Evolutionary conservation across 2,329 filamentous ascomycete species (phyloP).

Genomic region (Scortechinia acanthostroma): DNA sequence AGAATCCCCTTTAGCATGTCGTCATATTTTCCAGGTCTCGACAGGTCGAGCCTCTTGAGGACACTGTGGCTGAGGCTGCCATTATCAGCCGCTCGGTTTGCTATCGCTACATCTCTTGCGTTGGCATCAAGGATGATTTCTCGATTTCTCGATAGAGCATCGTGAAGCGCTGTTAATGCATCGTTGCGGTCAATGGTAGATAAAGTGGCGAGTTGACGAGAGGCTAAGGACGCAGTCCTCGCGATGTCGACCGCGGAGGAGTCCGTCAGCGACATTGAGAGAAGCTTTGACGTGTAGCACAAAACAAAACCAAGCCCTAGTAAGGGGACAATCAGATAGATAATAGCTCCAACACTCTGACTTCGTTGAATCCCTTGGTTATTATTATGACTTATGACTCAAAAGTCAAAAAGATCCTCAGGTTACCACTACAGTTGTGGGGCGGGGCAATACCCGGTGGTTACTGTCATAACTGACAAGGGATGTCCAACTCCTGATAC

Average conservation of each 20-base stretch:
- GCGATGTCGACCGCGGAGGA: conserved; percentile 74
- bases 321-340: no score
- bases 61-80: conserved; percentile 76
- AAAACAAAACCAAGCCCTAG: no score
- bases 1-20: conserved; percentile 95
- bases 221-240: conserved; percentile 70
- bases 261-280: conserved; percentile 94
- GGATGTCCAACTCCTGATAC: no score
- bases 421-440: no score
- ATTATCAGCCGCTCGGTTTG: conserved; percentile 65
- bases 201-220: conserved; percentile 75
- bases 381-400: no score
- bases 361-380: no score
- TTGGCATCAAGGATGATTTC: conserved; percentile 81
- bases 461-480: no score
- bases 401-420: no score
- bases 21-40: conserved; percentile 84
- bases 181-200: conserved; percentile 72
- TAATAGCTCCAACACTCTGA: no score
- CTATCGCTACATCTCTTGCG: conserved; percentile 70
- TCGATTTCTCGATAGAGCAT: conserved; percentile 63
- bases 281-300: no score
- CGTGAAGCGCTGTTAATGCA: conserved; percentile 76
- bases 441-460: no score
- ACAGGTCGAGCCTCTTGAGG: conserved; percentile 80